Base-by-base conservation (phyloP, 2,329 filamentous ascomycete species). In the Chrysoporthe deuterocubensis region DNA sequence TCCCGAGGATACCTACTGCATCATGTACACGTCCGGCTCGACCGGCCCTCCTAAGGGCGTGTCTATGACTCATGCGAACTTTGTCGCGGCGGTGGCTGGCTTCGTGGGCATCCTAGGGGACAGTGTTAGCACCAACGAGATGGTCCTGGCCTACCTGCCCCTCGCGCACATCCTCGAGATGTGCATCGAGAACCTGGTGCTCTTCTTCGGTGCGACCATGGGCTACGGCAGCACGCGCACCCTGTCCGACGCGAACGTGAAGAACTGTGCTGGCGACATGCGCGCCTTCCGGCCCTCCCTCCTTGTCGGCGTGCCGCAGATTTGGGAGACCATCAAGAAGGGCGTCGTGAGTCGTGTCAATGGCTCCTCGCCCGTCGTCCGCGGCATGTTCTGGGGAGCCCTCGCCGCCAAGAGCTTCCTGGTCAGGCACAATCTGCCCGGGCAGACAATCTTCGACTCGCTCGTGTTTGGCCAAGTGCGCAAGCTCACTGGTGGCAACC, bases 281-380 rank as follows among this genome's bases (percentile, higher is more conserved):
- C 91, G 92, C 69, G 94, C 97, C 76, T 91, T 98, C 77, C 87
- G 87, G 73, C 96, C 96, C 0, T 96, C 94, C 1, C 87, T 97
- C 76, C 87, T 99, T 77, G 92, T 97, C 50, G 96, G 96, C 78
- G 96, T 99, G 3, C 96, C 96, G 1, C 94, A 96, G 68, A 91
- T 99, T 43, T 99, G 95, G 94, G 96, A 99, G 81, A 94, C 93
- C 1, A 91, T 99, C 75, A 95, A 94, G 84, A 99, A 99, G 84
- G 96, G 96, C 65, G 92, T 99, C 74, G 83, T 95, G 71, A 81
- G 83, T 74, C 93, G 94, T 79, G 90, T 98, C 69, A 90, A 92
- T 76, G 82, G 86, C 67, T 87, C 91, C 70, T 90, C 89, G 74
- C 79, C 85, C n/a, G 67, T 98, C 54, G 85, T 90, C 68, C 90